A percentile compares a stretch with the other conserved stretches of the same genome.
phyloP scores from a whole-genome alignment of 1,284 basidiomycete genomes.

The Meira nashicola region DNA sequence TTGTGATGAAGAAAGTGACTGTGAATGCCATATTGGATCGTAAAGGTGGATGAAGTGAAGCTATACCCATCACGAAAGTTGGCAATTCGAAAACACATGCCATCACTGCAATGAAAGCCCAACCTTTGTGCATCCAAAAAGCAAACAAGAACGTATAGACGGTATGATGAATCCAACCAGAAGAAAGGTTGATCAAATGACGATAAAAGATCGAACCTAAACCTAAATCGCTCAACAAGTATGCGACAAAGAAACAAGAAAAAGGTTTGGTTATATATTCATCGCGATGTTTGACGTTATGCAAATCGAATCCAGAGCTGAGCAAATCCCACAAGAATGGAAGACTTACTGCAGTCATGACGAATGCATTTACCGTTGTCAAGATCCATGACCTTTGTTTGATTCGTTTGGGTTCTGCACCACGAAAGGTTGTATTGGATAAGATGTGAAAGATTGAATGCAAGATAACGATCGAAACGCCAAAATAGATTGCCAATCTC shows the following conservation, averaged over 20 bases:
- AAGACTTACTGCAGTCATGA: conserved; percentile 38
- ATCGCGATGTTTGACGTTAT: conserved; percentile 26
- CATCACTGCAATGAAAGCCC: conserved; percentile 37
- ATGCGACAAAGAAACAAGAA: conserved; percentile 46
- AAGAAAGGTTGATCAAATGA: conserved; percentile 45
- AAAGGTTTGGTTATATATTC: conserved; percentile 36
- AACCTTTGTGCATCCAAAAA: conserved; percentile 41
- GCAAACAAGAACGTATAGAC: conserved; percentile 41
- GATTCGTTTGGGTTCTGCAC: conserved; percentile 31
- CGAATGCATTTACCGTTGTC: conserved; percentile 44
- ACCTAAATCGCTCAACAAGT: conserved; percentile 42
- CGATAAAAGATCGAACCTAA: conserved; percentile 48
- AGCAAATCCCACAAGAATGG: conserved; percentile 45
- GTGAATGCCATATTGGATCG: conserved; percentile 51
- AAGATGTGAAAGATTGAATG: conserved; percentile 41
- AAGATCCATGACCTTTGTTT: conserved; percentile 51
- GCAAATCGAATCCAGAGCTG: conserved; percentile 35
- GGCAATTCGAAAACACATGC: conserved; percentile 48
- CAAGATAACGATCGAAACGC: conserved; percentile 34
- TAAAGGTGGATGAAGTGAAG: conserved; percentile 36
- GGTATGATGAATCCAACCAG: conserved; percentile 50
- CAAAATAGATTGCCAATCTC: conserved; percentile 16
- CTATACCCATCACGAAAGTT: conserved; percentile 49
- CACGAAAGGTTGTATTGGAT: conserved; percentile 29
- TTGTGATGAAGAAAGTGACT: conserved; percentile 43